Percentiles rank a stretch among this genome's conserved stretches.
Evolutionary conservation across 768 basidiomycete species (phyloP).

Genomic region (Lentinus brumalis): DNA sequence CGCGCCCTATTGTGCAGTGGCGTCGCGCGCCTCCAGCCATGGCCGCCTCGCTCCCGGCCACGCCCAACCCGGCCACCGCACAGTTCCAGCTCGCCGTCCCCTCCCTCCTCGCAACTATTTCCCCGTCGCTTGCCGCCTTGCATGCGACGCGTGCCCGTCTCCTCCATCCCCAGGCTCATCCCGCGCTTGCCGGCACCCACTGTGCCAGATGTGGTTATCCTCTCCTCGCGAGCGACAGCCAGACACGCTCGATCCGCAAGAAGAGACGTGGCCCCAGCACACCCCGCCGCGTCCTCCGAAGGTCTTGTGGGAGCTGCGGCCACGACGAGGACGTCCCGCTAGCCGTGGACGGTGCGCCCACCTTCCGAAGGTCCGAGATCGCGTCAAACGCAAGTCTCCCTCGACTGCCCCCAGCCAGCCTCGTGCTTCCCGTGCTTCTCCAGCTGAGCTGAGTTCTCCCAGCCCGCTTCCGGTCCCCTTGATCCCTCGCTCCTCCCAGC

Average conservation of each 20-base stretch:
- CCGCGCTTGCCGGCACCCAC: slow-evolving; percentile 30
- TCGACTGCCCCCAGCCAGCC: background rate
- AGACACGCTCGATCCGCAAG: slow-evolving; percentile 38
- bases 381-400: slow-evolving; percentile 11
- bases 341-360: slow-evolving; percentile 16
- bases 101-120: slow-evolving; percentile 48
- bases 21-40: background rate
- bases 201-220: slow-evolving; percentile 60
- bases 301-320: slow-evolving; percentile 32
- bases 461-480: background rate
- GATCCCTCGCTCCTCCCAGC: slow-evolving; percentile 8
- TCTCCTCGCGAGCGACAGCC: slow-evolving; percentile 43
- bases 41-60: slow-evolving; percentile 15
- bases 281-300: slow-evolving; percentile 17
- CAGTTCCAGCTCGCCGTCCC: slow-evolving; percentile 46
- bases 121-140: slow-evolving; percentile 63
- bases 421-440: slow-evolving; percentile 1
- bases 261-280: slow-evolving; percentile 20
- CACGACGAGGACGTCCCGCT: slow-evolving; percentile 29
- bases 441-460: background rate
- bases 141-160: slow-evolving; percentile 48
- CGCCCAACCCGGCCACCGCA: slow-evolving; percentile 19
- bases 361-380: slow-evolving; percentile 23
- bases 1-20: slow-evolving; percentile 5
- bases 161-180: slow-evolving; percentile 24